These are phyloP conservation scores for Alternaria arborescens DNA, from an alignment of 2,329 filamentous ascomycete species.

Conservation along the genomic window DNA sequence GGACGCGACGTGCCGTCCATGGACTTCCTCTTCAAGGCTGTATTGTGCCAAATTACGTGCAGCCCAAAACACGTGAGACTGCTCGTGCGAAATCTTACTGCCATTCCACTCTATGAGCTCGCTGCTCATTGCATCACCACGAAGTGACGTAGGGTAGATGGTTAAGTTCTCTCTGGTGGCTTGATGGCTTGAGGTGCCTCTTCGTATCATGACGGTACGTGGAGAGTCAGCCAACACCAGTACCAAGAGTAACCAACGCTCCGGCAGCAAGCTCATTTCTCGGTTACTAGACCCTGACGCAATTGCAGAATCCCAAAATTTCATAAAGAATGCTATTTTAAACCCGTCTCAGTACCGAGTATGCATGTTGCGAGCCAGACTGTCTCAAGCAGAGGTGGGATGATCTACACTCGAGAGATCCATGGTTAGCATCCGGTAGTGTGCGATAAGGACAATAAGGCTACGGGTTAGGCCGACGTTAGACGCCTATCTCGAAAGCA, in stretches of 20 bases:
- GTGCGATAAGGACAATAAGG: not conserved
- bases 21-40: not conserved
- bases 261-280: not conserved
- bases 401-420: not conserved
- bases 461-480: not conserved
- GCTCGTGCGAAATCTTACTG: not conserved
- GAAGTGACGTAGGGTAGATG: not conserved
- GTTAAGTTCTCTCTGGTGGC: not conserved
- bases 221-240: not conserved
- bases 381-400: not conserved
- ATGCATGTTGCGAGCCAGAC: not conserved
- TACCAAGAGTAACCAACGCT: not conserved
- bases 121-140: not conserved
- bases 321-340: conserved; percentile 7
- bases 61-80: not conserved
- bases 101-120: not conserved
- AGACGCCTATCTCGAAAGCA: conserved; percentile 15
- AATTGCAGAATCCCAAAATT: not conserved
- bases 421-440: conserved; percentile 2
- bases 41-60: not conserved
- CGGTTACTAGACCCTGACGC: not conserved
- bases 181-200: conserved; percentile 1
- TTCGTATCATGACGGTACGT: not conserved
- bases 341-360: not conserved
- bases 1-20: not conserved